Evolutionary conservation across 192 early-diverging fungal species (phyloP).

Genomic region (Geranomyces michiganensis): DNA sequence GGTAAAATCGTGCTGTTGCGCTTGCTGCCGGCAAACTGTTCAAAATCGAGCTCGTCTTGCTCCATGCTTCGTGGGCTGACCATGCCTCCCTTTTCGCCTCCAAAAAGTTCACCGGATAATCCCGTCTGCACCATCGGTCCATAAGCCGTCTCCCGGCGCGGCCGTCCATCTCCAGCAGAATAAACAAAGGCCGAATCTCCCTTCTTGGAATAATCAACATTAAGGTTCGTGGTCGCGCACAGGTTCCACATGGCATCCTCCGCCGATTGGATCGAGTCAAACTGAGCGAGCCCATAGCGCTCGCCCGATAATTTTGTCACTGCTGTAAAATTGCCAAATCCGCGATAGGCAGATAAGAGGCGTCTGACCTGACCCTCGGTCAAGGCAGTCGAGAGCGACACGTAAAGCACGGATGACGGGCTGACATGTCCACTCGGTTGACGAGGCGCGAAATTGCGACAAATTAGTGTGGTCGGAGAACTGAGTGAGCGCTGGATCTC

Average conservation of each 20-base stretch:
- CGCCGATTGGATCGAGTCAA: conserved; percentile 11
- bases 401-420: conserved; percentile 25
- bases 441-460: neutral
- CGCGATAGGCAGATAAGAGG: conserved; percentile 8
- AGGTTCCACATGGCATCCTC: conserved; percentile 22
- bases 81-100: neutral
- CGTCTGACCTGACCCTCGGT: conserved; percentile 31
- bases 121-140: neutral
- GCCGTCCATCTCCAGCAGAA: conserved; percentile 7
- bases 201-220: conserved; percentile 27
- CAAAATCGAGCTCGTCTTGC: conserved; percentile 12
- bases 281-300: conserved; percentile 19
- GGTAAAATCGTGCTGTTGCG: neutral
- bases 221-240: conserved; percentile 21
- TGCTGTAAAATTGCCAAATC: conserved; percentile 25
- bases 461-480: conserved; percentile 1
- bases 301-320: conserved; percentile 13
- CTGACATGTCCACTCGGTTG: conserved; percentile 10
- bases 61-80: neutral
- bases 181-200: conserved; percentile 9
- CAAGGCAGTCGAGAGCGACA: conserved; percentile 1
- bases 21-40: neutral
- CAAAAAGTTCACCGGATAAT: too few species aligned
- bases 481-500: conserved; percentile 27
- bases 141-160: neutral